Conservation (phyloP, 1,284 basidiomycete genomes). For the Cryptococcus amylolentus region DNA sequence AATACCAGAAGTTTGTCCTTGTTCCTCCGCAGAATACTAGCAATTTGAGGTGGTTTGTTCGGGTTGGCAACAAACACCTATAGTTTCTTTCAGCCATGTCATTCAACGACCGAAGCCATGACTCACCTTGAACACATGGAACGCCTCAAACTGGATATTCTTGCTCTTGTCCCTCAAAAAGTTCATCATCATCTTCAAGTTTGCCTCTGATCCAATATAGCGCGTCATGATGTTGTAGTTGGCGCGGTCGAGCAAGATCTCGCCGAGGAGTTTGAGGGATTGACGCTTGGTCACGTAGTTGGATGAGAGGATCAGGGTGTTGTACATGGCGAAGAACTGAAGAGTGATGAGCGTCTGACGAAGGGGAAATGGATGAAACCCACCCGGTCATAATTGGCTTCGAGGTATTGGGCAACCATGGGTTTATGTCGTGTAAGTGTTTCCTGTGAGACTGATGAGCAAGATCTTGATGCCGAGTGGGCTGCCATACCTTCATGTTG, state of each 20-base stretch:
- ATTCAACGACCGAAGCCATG: not conserved
- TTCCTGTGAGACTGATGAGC: conserved; percentile 53
- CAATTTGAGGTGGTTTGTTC: conserved; percentile 95
- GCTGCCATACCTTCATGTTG: conserved; percentile 68
- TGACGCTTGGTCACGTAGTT: conserved; percentile 99
- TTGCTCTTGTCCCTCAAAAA: conserved; percentile 93
- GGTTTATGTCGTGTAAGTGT: conserved; percentile 91
- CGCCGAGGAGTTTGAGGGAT: conserved; percentile 94
- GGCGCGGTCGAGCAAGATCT: conserved; percentile 93
- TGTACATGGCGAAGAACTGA: conserved; percentile 93
- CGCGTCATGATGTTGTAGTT: conserved; percentile 98
- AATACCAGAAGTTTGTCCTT: conserved; percentile 89
- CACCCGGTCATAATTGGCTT: conserved; percentile 92
- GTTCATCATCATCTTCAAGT: conserved; percentile 99
- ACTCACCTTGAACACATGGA: conserved; percentile 97
- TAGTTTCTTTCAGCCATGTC: not conserved
- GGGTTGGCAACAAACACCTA: conserved; percentile 98
- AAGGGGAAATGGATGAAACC: conserved; percentile 31
- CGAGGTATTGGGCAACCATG: conserved; percentile 94
- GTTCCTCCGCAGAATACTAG: conserved; percentile 84
- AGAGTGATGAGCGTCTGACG: not conserved
- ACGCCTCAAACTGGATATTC: conserved; percentile 99
- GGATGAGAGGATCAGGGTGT: conserved; percentile 80
- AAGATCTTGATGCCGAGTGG: not conserved
- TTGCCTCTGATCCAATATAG: conserved; percentile 86